Percentiles rank a stretch among this genome's conserved stretches.
These are phyloP conservation scores for Clarkia xantiana DNA, from an alignment of 345 rosid species.

Conservation along the genomic window DNA sequence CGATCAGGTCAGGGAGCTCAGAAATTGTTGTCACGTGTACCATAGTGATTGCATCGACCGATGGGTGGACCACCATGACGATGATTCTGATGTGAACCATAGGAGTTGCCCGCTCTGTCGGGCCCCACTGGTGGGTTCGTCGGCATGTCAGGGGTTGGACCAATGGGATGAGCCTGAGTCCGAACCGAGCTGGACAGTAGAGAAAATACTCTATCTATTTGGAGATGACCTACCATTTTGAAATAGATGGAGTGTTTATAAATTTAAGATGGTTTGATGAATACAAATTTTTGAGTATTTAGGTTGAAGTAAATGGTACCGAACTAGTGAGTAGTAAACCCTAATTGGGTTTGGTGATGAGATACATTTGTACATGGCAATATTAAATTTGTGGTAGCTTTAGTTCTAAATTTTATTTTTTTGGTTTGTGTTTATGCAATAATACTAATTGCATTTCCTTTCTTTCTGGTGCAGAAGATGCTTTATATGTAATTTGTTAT, in stretches of 20 bases:
- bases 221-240: conserved; percentile 36
- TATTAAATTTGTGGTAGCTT: too few species aligned
- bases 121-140: conserved; percentile 19
- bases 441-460: too few species aligned
- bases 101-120: conserved; percentile 12
- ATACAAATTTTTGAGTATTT: too few species aligned
- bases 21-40: conserved; percentile 10
- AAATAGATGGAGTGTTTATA: too few species aligned
- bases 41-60: conserved; percentile 9
- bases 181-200: conserved; percentile 79
- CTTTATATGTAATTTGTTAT: too few species aligned
- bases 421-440: too few species aligned
- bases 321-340: neutral
- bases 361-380: too few species aligned
- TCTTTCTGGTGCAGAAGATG: too few species aligned
- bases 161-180: conserved; percentile 10
- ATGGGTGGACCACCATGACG: conserved; percentile 19
- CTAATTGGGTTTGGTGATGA: too few species aligned
- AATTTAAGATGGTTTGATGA: too few species aligned
- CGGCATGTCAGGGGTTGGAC: conserved; percentile 18
- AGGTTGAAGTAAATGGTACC: neutral
- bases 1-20: conserved; percentile 10
- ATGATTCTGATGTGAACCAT: conserved; percentile 10
- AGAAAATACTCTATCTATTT: conserved; percentile 56
- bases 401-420: too few species aligned